These are phyloP conservation scores for Volvox reticuliferus DNA, from an alignment of 139 green algal species.

Conservation along the genomic window DNA sequence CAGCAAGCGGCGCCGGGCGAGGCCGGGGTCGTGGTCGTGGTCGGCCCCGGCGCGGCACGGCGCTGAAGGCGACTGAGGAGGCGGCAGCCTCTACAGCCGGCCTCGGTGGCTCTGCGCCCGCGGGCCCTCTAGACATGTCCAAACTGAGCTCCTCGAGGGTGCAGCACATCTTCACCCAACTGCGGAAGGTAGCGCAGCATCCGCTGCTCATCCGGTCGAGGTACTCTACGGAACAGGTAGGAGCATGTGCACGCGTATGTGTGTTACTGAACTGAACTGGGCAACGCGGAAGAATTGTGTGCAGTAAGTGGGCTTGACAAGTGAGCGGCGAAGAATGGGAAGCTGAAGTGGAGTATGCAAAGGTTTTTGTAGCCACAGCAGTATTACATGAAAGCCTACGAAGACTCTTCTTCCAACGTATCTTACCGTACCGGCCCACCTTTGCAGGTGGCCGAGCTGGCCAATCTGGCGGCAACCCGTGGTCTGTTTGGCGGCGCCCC, in stretches of 20 bases:
- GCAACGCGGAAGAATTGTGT: too few relatives aligned
- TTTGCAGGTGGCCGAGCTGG: slow-evolving; percentile 65
- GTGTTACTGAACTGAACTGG: too few relatives aligned
- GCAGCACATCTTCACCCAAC: slow-evolving; percentile 92
- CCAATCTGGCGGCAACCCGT: slow-evolving; percentile 58
- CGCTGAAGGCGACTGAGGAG: neutral
- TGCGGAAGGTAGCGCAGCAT: slow-evolving; percentile 95
- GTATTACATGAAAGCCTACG: too few relatives aligned
- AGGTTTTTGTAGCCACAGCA: too few relatives aligned
- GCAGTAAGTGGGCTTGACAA: too few relatives aligned
- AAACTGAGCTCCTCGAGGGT: slow-evolving; percentile 76
- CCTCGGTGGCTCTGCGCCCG: neutral
- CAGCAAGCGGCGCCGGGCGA: neutral
- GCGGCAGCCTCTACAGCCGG: neutral
- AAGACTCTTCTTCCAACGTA: too few relatives aligned
- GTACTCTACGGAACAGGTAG: slow-evolving; percentile 78
- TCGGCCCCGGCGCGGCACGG: neutral
- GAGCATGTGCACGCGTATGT: neutral
- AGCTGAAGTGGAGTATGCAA: too few relatives aligned
- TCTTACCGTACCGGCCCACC: too few relatives aligned
- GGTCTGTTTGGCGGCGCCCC: slow-evolving; percentile 75
- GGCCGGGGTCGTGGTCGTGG: slow-evolving; percentile 28
- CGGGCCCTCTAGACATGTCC: neutral
- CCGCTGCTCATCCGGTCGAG: slow-evolving; percentile 88
- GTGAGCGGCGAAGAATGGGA: too few relatives aligned